Evolutionary conservation across 345 rosid genomes (phyloP), one percentile per base, ranked within the genome.

Genomic region (Euphorbia pulcherrima): DNA sequence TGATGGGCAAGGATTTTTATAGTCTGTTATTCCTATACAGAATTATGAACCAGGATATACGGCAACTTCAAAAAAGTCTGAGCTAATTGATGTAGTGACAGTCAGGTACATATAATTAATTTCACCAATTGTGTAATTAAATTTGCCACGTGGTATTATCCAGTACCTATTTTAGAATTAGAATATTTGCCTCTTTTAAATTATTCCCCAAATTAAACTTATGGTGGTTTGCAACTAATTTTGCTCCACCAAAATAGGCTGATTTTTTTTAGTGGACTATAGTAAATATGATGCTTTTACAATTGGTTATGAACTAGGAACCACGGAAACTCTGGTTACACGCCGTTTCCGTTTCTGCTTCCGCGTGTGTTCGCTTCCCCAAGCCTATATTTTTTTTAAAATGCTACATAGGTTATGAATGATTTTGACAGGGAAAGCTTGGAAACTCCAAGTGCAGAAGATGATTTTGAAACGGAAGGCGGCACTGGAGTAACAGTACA

Each of bases 31-130:
- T 63, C 0, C 0, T 0, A 28, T 74, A 75, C 85, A 93, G 96
- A 87, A 79, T 44, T 93, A 87, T 71, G 82, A 73, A 78, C 85
- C 88, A 57, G 96, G 97, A 68, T 90, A 88, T 64, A 83, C 87
- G 7, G 88, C 85, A 69, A 48, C 88, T 70, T 62, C 83, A 27
- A 92, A 86, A 75, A 87, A 83, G 80, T 64, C 83, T 26, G 83
- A 80, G 74, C 48, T 78, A 27, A 72, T 83, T 7, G 95, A 90
- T 60, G 79, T 77, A 60, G 83, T 82, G 67, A 81, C 83, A 24
- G 87, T 84, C 21, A 83, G 98, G 97, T 92, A 82, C 60, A 46
- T n/a, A 47, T 33, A 6, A 16, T 39, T 14, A n/a, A 33, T 59
- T 20, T 35, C 6, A 26, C 28, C 7, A 46, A 27, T 50, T 29